phyloP scores from a whole-genome alignment of 345 rosid species.

The Populus nigra region DNA sequence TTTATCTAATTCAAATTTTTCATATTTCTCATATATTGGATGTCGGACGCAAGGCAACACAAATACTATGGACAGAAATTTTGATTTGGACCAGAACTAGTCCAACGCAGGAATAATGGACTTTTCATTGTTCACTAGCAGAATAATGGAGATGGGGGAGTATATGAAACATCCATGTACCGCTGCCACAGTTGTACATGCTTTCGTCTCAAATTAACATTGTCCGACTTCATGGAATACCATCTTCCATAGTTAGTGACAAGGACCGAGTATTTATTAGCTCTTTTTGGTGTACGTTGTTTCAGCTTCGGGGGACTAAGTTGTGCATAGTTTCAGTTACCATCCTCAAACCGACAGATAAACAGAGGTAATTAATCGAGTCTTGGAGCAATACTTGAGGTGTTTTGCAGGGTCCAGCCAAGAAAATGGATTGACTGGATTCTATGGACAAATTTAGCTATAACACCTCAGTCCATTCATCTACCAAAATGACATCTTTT shows the following conservation, averaged over 20 bases:
- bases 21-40: too few relatives aligned
- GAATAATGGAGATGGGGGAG: too few relatives aligned
- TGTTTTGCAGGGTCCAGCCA: background rate
- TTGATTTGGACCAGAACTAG: too few relatives aligned
- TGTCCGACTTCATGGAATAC: background rate
- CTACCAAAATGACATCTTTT: background rate
- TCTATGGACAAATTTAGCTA: background rate
- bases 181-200: background rate
- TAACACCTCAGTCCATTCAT: background rate
- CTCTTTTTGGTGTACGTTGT: background rate
- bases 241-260: background rate
- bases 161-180: background rate
- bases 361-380: background rate
- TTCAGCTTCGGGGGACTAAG: background rate
- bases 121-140: too few relatives aligned
- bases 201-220: background rate
- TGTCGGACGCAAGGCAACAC: too few relatives aligned
- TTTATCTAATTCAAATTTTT: too few relatives aligned
- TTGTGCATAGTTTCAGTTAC: background rate
- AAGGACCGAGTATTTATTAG: background rate
- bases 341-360: background rate
- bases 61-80: too few relatives aligned
- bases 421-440: background rate
- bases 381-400: background rate
- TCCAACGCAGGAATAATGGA: too few relatives aligned